Base-by-base conservation (phyloP, 2,329 filamentous ascomycete genomes). In the Dryadomyces quercivorus region DNA sequence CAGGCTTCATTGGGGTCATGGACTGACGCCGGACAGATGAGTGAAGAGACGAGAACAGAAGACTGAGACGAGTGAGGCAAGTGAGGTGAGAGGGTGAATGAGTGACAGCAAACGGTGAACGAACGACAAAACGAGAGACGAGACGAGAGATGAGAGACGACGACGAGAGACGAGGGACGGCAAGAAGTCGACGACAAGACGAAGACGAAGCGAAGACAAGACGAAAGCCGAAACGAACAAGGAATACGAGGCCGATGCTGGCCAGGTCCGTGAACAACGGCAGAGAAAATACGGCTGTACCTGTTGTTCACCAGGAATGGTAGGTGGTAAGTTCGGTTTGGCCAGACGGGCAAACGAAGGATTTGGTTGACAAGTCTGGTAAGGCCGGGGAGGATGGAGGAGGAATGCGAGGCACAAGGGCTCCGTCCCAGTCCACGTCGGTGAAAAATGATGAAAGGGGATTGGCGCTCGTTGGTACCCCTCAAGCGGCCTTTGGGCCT, bases 1-100 rank as follows among this genome's bases (percentile, higher is more conserved):
- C 65, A 67, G 69, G 66, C 70, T 69, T 72, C 70, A 73, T 75
- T 69, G 36, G 18, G 34, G 34, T 21, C 58, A 62, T 62, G 61
- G 57, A 59, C 15, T 26, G 20, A 34, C n/a, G n/a, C n/a, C n/a
- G n/a, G n/a, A n/a, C 34, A 44, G 20, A 18, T 13, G 49, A 50
- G 13, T n/a, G n/a, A n/a, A n/a, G n/a, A n/a, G n/a, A n/a, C n/a
- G n/a, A n/a, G n/a, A n/a, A n/a, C n/a, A n/a, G n/a, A n/a, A n/a
- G n/a, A n/a, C n/a, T n/a, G n/a, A n/a, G n/a, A n/a, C n/a, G n/a
- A n/a, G n/a, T n/a, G n/a, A n/a, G n/a, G n/a, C n/a, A n/a, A n/a
- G n/a, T n/a, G n/a, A n/a, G n/a, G n/a, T n/a, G n/a, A n/a, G n/a
- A n/a, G n/a, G n/a, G n/a, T n/a, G n/a, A n/a, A n/a, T n/a, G n/a